Base-by-base conservation (phyloP, 1,284 basidiomycete species). In the Pisolithus thermaeus region DNA sequence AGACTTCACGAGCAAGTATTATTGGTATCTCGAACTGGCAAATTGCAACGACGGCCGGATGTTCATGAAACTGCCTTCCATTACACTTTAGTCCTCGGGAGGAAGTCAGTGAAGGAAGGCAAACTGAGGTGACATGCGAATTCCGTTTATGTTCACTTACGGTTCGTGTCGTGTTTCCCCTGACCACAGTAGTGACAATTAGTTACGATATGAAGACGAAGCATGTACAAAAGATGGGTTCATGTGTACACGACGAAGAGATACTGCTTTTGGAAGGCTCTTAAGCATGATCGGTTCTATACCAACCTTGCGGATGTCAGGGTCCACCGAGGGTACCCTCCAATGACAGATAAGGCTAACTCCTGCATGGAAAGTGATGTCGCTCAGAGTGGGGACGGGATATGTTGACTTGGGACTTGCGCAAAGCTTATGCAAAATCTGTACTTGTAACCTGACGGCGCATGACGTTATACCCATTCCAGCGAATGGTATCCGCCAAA, bases 391-490 rank as follows among this genome's bases (percentile, higher is more conserved):
- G 42, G n/a, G 41, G 22, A 27, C 25, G 14, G 23, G 42, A 5
- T 30, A 42, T 42, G 16, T 14, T 27, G 27, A 43, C 4, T 28
- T 7, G n/a, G 12, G 16, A 30, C 25, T 43, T 27, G 14, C 42
- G 14, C 28, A 43, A 2, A 27, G 14, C 16, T 49, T 43, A 69
- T 27, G 66, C 62, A 44, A 66, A 51, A 7, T 67, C 66, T 43
- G 68, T 62, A 22, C 52, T 37, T 12, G 49, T 39, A 50, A 65
- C 49, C 54, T 59, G 63, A 38, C 59, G 64, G 36, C 67, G 61
- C 41, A 52, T 45, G n/a, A 51, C n/a, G 40, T 58, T 56, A n/a
- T 42, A 32, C 16, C 53, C 56, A 42, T 55, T 58, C 65, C 62
- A 66, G 27, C 64, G 64, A 18, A 66, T 46, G 16, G 58, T 44